A percentile compares a stretch with the other conserved stretches of the same genome.
Conservation (phyloP, 768 basidiomycete species). For the Panaeolus papilionaceus region DNA sequence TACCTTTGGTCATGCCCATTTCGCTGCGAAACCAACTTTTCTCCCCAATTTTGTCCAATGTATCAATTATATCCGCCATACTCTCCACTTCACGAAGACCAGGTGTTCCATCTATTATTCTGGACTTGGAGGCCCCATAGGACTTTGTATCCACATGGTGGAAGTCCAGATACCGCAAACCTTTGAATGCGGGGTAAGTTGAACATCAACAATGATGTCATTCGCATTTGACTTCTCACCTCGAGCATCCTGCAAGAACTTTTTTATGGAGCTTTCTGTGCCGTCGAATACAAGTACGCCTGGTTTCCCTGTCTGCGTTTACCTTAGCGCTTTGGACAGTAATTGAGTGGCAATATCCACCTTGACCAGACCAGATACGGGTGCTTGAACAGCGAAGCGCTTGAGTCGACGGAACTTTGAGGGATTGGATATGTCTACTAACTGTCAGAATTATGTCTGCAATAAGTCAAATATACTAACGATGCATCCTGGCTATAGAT, state of each 20-base stretch:
- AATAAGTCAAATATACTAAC: conserved; percentile 31
- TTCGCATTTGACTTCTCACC: conserved; percentile 30
- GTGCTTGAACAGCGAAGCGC: conserved; percentile 40
- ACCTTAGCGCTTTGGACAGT: not conserved
- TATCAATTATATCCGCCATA: not conserved
- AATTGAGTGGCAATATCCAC: conserved; percentile 22
- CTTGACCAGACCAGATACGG: conserved; percentile 50
- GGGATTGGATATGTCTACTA: conserved; percentile 44
- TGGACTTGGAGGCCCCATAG: not conserved
- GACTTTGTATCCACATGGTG: conserved; percentile 41
- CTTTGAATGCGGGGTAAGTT: conserved; percentile 21
- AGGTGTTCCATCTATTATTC: not conserved
- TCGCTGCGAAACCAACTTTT: conserved; percentile 24
- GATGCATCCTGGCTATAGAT: conserved; percentile 51
- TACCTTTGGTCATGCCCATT: conserved; percentile 24
- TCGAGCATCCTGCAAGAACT: conserved; percentile 44
- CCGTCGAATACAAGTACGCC: conserved; percentile 52
- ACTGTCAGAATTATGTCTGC: not conserved
- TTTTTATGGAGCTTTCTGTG: conserved; percentile 37
- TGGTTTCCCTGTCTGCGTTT: conserved; percentile 44
- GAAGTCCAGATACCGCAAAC: conserved; percentile 45
- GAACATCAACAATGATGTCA: not conserved
- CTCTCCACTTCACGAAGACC: conserved; percentile 3
- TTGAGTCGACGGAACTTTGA: conserved; percentile 49
- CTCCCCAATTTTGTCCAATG: conserved; percentile 17